Evolutionary conservation across 129 eudicot species (phyloP).

Genomic region (Flaveria bidentis): DNA sequence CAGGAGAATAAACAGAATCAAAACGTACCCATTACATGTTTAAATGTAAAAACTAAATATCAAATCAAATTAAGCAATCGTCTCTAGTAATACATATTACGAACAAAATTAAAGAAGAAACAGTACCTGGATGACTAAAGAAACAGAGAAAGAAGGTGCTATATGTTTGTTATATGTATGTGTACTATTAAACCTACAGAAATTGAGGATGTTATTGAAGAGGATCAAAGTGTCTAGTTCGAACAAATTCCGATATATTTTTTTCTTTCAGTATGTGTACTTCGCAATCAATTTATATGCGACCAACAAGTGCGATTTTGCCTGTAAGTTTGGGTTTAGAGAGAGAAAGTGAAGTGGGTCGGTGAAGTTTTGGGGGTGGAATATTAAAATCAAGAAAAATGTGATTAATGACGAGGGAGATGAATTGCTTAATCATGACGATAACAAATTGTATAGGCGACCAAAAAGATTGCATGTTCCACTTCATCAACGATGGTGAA

Average conservation of each 20-base stretch:
- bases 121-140: conserved; percentile 42
- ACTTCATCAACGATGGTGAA: conserved; percentile 11
- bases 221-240: conserved; percentile 40
- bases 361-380: not conserved
- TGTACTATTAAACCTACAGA: not conserved
- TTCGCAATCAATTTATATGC: not conserved
- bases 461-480: conserved; percentile 23
- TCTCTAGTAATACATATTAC: conserved; percentile 5
- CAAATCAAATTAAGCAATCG: not conserved
- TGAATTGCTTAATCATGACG: conserved; percentile 18
- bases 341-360: conserved; percentile 39
- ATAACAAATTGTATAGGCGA: conserved; percentile 27
- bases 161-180: not conserved
- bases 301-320: not conserved
- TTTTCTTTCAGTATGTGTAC: not conserved
- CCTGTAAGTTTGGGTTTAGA: conserved; percentile 20
- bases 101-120: not conserved
- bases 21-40: conserved; percentile 28
- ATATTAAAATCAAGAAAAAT: conserved; percentile 27
- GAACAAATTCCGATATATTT: conserved; percentile 52
- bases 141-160: conserved; percentile 13
- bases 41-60: not conserved
- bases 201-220: conserved; percentile 3
- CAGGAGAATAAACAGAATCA: not conserved
- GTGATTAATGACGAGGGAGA: not conserved